Conservation (phyloP, 2,329 filamentous ascomycete species). For the Aspergillus texensis region DNA sequence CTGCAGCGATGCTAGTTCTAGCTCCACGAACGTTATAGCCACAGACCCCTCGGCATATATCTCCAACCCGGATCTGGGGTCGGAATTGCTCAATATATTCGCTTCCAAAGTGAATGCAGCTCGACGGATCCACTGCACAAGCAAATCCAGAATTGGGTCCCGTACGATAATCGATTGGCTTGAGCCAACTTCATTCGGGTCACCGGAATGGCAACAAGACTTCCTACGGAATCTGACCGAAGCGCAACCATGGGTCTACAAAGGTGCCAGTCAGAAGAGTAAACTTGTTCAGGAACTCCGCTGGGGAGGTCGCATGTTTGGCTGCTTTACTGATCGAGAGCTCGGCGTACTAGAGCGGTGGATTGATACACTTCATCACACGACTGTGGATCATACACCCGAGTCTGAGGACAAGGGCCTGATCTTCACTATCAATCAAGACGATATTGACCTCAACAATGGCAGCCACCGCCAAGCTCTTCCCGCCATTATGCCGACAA, state of each 20-base stretch:
- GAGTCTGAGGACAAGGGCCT: background rate
- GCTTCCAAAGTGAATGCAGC: background rate
- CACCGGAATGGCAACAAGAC: background rate
- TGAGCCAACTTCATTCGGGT: background rate
- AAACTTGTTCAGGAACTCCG: background rate
- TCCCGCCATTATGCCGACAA: background rate
- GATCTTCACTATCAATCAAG: background rate
- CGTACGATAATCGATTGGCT: background rate
- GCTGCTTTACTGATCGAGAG: background rate
- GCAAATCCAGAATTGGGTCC: background rate
- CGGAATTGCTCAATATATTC: background rate
- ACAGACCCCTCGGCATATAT: no score
- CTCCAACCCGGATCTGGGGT: background rate
- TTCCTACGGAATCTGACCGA: background rate
- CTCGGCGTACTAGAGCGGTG: background rate
- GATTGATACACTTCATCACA: background rate
- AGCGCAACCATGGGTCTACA: background rate
- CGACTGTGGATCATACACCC: no score
- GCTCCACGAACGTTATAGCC: background rate
- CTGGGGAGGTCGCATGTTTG: background rate
- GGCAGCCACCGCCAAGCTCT: background rate
- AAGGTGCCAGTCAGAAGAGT: background rate
- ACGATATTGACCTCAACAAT: background rate
- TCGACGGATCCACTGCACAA: background rate
- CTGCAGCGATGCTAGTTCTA: background rate